Evolutionary conservation across 2,329 filamentous ascomycete genomes (phyloP), one percentile per base, ranked within the genome.

Genomic region (Falciphora oryzae): DNA sequence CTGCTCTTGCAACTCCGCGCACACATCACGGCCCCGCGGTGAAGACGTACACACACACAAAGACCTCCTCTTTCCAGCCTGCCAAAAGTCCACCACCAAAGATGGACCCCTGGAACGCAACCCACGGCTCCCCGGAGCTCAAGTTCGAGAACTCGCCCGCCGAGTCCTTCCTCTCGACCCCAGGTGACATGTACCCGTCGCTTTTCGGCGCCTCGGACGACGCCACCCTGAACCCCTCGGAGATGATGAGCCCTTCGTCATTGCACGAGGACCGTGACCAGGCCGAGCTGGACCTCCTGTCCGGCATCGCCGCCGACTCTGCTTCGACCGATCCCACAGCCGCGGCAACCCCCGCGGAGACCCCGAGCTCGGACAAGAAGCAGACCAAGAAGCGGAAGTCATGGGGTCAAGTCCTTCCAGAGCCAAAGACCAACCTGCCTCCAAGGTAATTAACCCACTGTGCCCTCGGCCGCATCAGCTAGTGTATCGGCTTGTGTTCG

Each of bases 381-480:
- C 83, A 85, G 1, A 80, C 84, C 50, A 97, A 97, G 86, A 97
- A 97, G 86, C 85, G 95, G 73, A 99, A 98, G 81, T 98, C 95
- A 61, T 99, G 95, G 95, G 95, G 95, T 62, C 95, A 99, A 78
- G 92, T 96, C 75, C 87, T 98, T 57, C 95, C 95, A 25, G 92
- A 96, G 74, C 95, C 95, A 58, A 98, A 97, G 85, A 98, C 95
- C 38, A 96, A 94, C 74, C 87, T 98, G 10, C 94, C 94, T 67
- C 94, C 94, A 56, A 89, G 93, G 89, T 91, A 86, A 73, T 80
- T 73, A 67, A 32, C 29, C 62, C 28, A 18, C 11, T 14, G 2
- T 22, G n/a, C 3, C 59, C 32, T 53, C 2, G 1, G 11, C 22
- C 32, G 3, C 29, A n/a, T 29, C 28, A 2, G 29, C n/a, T 22